A percentile compares a stretch with the other conserved stretches of the same genome.
phyloP scores from a whole-genome alignment of 2,329 filamentous ascomycete species.

The Camillea tinctor region DNA sequence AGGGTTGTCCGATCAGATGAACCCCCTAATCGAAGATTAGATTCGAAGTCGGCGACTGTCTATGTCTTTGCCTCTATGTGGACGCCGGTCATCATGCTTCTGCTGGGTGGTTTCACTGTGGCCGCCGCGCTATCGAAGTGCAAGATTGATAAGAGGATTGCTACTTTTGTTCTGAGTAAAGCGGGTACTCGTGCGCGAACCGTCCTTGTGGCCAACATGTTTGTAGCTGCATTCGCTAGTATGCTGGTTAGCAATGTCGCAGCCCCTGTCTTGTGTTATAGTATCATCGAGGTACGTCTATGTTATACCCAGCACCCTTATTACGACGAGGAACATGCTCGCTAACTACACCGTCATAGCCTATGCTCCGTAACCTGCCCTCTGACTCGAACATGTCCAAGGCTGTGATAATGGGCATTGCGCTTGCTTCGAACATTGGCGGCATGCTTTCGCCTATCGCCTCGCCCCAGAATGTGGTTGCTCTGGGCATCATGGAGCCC shows the following conservation, averaged over 20 bases:
- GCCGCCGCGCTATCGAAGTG: constrained; percentile 95
- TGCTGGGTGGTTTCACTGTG: constrained; percentile 93
- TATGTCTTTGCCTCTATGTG: constrained; percentile 96
- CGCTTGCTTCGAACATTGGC: constrained; percentile 90
- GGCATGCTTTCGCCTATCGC: constrained; percentile 96
- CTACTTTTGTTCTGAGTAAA: constrained; percentile 93
- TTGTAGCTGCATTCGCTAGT: constrained; percentile 93
- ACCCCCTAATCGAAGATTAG: constrained; percentile 64
- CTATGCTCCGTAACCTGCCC: constrained; percentile 89
- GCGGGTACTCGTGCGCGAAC: constrained; percentile 87
- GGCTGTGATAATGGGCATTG: constrained; percentile 91
- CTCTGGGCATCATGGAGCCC: constrained; percentile 91
- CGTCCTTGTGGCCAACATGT: constrained; percentile 96
- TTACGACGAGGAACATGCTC: not conserved
- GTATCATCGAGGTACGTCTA: constrained; percentile 79
- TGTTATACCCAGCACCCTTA: not conserved
- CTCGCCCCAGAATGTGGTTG: constrained; percentile 95
- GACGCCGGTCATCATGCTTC: constrained; percentile 98
- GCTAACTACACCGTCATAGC: constrained; percentile 47
- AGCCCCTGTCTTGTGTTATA: constrained; percentile 93
- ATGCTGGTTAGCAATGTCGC: constrained; percentile 99
- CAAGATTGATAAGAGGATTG: constrained; percentile 95
- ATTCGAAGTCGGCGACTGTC: constrained; percentile 75
- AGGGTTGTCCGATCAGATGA: constrained; percentile 79
- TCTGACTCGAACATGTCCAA: constrained; percentile 91